Evolutionary conservation across 2,329 filamentous ascomycete species (phyloP), one percentile per base, ranked within the genome.

Genomic region (Aspergillus bombycis): DNA sequence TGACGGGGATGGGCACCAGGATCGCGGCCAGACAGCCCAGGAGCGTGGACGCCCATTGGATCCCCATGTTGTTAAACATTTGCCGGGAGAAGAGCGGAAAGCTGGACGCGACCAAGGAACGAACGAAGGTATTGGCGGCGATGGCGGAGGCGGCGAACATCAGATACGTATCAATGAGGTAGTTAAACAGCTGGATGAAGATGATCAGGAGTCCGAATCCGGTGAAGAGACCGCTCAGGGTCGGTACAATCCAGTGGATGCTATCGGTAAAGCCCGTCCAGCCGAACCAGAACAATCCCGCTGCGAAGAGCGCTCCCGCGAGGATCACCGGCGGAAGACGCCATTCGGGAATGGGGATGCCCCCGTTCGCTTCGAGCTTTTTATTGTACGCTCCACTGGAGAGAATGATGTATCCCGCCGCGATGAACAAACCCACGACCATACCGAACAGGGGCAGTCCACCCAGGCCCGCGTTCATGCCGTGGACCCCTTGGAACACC

Each of bases 391-490:
- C 32, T 82, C n/a, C 87, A 86, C 75, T 92, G 86, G 71, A 85
- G 84, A 86, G 70, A 58, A 91, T 80, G 67, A 94, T 88, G 54
- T 84, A 83, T 10, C 82, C 64, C 56, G 90, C 91, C 0, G 90
- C 91, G 60, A 92, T 78, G 19, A 94, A 65, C 73, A 93, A 86
- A 54, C 92, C 92, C 10, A 83, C 71, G 58, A 95, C 86, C 89
- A 97, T 92, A 60, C 93, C 93, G 70, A 97, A 92, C 76, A 93
- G 94, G 9, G 92, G 88, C 6, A 97, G 83, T 1, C 93, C 93
- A 4, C 88, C 85, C 21, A 91, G 78, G 62, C 93, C 93, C 1
- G 84, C 72, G 38, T 80, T 86, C 81, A 94, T 90, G 68, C 86
- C 84, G 76, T 96, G 90, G 5, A 93, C 83, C 32, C 71, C 70